phyloP scores from a whole-genome alignment of 2,329 filamentous ascomycete genomes.

The Hymenoscyphus occultus region DNA sequence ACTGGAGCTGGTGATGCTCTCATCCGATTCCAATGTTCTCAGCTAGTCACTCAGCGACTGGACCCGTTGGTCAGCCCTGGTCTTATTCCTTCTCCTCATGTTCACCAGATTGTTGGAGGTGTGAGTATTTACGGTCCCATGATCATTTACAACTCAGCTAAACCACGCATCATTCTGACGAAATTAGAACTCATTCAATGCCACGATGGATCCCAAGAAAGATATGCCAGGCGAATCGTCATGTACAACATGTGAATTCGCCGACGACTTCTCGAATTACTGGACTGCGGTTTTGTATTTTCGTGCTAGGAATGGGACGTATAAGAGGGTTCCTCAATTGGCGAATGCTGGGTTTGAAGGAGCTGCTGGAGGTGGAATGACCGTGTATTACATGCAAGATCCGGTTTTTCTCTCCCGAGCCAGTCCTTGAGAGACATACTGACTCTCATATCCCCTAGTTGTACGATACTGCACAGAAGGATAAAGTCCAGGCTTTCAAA shows the following conservation, averaged over 20 bases:
- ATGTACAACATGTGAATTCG: slow-evolving; percentile 38
- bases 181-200: slow-evolving; percentile 40
- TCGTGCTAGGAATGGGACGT: slow-evolving; percentile 35
- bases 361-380: slow-evolving; percentile 39
- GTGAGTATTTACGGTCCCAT: slow-evolving; percentile 3
- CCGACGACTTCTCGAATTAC: slow-evolving; percentile 39
- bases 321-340: slow-evolving; percentile 35
- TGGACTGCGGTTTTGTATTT: slow-evolving; percentile 38
- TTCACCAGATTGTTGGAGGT: slow-evolving; percentile 25
- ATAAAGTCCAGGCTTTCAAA: slow-evolving; percentile 44
- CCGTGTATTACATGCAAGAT: slow-evolving; percentile 37
- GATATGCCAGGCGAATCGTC: slow-evolving; percentile 32
- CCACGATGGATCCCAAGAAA: slow-evolving; percentile 37
- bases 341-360: slow-evolving; percentile 38
- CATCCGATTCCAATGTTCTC: slow-evolving; percentile 21
- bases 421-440: too few relatives aligned
- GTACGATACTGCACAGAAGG: slow-evolving; percentile 34
- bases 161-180: neutral
- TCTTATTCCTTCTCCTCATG: slow-evolving; percentile 18
- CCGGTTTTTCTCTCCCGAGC: slow-evolving; percentile 22
- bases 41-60: slow-evolving; percentile 19
- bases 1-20: slow-evolving; percentile 10
- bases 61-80: slow-evolving; percentile 21
- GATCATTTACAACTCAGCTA: neutral
- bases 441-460: too few relatives aligned